Base-by-base conservation (phyloP, 345 rosid species). In the Combretum micranthum region DNA sequence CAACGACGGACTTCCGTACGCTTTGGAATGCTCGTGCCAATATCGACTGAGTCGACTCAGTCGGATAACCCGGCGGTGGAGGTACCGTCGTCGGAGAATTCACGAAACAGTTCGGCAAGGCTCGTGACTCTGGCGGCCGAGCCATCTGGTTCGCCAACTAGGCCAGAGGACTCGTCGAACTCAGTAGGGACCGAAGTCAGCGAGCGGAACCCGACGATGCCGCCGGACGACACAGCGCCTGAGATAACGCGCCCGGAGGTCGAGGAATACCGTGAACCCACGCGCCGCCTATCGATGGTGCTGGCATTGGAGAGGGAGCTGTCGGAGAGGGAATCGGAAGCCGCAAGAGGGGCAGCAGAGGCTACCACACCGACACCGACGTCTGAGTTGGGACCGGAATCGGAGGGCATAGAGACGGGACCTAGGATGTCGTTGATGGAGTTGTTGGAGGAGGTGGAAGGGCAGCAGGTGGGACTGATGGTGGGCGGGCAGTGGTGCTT, bases 381-480 rank as follows among this genome's bases (percentile, higher is more conserved):
- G 17, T 72, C 58, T 47, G 60, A 42, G 13, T 37, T 2, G 25
- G 49, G 3, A 17, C 59, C 4, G 51, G 65, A 14, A 43, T 19
- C 19, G 46, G 71, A 17, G 18, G 61, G 42, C 49, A 52, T 21
- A 8, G 76, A 55, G 14, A 69, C 68, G 66, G 80, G 78, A 18
- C 72, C 72, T 51, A 82, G 90, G 56, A 86, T 85, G 91, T 89
- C 99, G 26, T 55, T 93, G 60, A 81, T 89, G 96, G 97, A 93
- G 60, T 63, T 93, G 59, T 56, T 93, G 68, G 92, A 80, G 74
- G 99, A 89, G 67, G 83, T 93, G 13, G 93, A 81, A 61, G 17
- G 90, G 47, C 79, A 87, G 37, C 78, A 84, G 66, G 75, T 80
- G 85, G 98, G 83, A 12, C 26, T 73, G 55, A 63, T 75, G 72